Percentiles rank a stretch among this genome's conserved stretches.
Conservation (phyloP, 176 grass and related monocot species). For the Zea luxurians region DNA sequence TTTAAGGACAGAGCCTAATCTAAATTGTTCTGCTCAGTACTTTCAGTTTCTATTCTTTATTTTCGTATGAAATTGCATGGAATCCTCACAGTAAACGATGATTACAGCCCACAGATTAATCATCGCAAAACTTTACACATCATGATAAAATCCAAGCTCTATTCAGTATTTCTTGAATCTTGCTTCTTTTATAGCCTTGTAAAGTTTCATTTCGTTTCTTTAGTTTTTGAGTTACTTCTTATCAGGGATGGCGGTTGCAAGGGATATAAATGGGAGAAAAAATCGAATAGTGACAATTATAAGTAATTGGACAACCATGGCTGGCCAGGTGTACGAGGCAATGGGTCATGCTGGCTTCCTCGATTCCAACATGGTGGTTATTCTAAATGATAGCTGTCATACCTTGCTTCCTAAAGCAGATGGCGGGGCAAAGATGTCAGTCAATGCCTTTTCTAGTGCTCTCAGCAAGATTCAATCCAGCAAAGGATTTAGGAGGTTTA, state of each 20-base stretch:
- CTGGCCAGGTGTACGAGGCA: conserved; percentile 78
- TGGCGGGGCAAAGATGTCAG: conserved; percentile 49
- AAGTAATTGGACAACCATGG: conserved; percentile 83
- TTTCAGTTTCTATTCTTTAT: conserved; percentile 2
- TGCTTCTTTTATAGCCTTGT: conserved; percentile 25
- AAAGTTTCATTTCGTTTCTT: conserved; percentile 21
- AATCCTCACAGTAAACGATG: conserved; percentile 4
- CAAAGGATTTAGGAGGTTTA: conserved; percentile 71
- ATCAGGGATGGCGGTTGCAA: conserved; percentile 75
- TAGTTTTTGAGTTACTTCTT: conserved; percentile 36
- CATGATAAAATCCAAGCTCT: not conserved
- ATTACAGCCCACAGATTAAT: not conserved
- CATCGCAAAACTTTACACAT: conserved; percentile 27
- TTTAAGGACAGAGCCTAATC: conserved; percentile 5
- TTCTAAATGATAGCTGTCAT: conserved; percentile 70
- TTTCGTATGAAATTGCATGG: not conserved
- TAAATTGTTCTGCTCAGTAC: not conserved
- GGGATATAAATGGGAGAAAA: conserved; percentile 73
- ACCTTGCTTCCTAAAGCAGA: conserved; percentile 56
- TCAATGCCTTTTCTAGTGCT: conserved; percentile 74
- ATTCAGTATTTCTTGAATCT: not conserved
- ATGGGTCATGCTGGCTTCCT: conserved; percentile 78
- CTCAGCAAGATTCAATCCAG: conserved; percentile 77
- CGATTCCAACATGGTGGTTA: conserved; percentile 82
- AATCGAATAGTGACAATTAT: conserved; percentile 68